A percentile compares a stretch with the other conserved stretches of the same genome.
Conservation (phyloP, 2,329 filamentous ascomycete species). For the Myriosclerotinia scirpicola region DNA sequence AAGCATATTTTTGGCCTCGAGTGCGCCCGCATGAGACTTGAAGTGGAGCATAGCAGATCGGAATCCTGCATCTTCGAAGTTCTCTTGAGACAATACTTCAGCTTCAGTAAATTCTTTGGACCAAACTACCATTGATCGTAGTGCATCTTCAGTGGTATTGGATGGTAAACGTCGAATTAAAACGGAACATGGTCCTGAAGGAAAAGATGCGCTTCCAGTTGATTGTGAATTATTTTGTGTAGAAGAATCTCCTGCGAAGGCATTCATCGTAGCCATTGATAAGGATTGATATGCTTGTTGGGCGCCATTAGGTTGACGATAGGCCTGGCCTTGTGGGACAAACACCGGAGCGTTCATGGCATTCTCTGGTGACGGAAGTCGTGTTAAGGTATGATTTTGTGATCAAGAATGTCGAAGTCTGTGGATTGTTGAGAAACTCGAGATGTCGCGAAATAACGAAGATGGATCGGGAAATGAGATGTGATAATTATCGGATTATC, state of each 20-base stretch:
- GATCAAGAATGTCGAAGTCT: constrained; percentile 25
- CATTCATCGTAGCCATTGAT: constrained; percentile 39
- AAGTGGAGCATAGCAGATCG: constrained; percentile 56
- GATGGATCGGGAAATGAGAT: constrained; percentile 15
- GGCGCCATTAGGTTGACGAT: constrained; percentile 37
- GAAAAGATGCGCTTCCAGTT: constrained; percentile 30
- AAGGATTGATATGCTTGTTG: constrained; percentile 39
- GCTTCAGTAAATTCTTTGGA: constrained; percentile 55
- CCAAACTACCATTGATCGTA: constrained; percentile 59
- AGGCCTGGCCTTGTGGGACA: constrained; percentile 38
- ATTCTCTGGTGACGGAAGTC: constrained; percentile 37
- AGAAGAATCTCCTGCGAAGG: constrained; percentile 34
- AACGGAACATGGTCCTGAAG: constrained; percentile 44
- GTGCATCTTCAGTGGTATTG: constrained; percentile 53
- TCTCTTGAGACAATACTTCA: constrained; percentile 52
- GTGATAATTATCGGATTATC: not conserved
- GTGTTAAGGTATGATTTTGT: constrained; percentile 32
- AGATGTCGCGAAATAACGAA: constrained; percentile 22
- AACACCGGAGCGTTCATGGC: constrained; percentile 41
- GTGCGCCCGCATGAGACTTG: constrained; percentile 52
- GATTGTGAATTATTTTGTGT: constrained; percentile 32
- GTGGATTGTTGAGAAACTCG: constrained; percentile 24
- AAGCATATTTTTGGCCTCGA: constrained; percentile 57
- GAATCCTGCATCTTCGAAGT: constrained; percentile 52
- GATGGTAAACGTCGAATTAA: constrained; percentile 56